Evolutionary conservation across 1,139 yeast genomes (phyloP).

Genomic region (Taiozyma sp.): DNA sequence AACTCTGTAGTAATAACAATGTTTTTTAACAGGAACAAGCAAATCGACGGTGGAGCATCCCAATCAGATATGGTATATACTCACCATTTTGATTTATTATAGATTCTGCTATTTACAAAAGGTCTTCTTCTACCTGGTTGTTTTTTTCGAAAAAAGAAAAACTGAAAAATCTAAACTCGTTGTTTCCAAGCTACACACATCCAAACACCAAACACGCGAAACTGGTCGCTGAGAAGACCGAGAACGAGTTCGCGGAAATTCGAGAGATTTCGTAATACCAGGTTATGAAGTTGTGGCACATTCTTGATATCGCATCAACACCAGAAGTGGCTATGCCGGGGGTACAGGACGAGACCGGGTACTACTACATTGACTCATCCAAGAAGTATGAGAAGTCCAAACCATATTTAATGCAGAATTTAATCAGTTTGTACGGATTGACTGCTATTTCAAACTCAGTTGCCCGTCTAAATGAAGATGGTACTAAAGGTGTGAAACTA

Average conservation of each 20-base stretch:
- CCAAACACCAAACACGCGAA: constrained; percentile 1
- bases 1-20: not conserved
- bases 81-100: constrained; percentile 2
- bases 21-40: not conserved
- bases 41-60: not conserved
- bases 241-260: not conserved
- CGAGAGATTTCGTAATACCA: not conserved
- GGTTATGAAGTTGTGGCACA: not conserved
- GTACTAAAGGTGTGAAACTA: constrained; percentile 85
- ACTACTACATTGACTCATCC: constrained; percentile 33
- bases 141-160: constrained; percentile 4
- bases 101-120: constrained; percentile 1
- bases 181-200: not conserved
- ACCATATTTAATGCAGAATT: constrained; percentile 73
- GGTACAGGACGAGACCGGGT: not conserved
- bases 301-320: not conserved
- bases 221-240: not conserved
- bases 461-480: constrained; percentile 85
- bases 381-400: constrained; percentile 37
- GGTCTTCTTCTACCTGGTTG: not conserved
- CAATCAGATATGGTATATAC: not conserved
- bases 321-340: not conserved
- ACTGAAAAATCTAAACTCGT: constrained; percentile 2
- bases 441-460: constrained; percentile 69
- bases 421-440: constrained; percentile 65